Evolutionary conservation across 1,284 basidiomycete species (phyloP).

Genomic region (Coniferiporia weirii): DNA sequence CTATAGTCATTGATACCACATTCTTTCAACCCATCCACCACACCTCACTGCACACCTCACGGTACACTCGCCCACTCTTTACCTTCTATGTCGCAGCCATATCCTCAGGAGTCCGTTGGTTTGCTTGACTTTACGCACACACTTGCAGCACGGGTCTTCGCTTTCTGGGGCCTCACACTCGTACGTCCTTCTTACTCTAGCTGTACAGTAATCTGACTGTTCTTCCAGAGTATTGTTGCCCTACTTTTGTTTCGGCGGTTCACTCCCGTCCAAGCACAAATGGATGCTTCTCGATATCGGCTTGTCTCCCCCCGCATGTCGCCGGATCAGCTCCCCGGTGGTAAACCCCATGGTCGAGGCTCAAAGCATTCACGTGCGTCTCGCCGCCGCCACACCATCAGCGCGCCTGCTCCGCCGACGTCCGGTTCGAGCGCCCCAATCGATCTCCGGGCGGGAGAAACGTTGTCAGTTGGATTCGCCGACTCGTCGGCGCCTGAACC

Average conservation of each 20-base stretch:
- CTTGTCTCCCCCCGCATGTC: background rate
- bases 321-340: background rate
- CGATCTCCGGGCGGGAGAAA: no score
- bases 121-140: background rate
- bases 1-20: background rate
- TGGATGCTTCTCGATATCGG: background rate
- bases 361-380: no score
- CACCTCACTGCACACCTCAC: background rate
- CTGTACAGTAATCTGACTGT: no score
- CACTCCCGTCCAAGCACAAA: background rate
- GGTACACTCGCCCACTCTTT: background rate
- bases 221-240: background rate
- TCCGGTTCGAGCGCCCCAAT: no score
- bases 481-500: no score
- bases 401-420: no score
- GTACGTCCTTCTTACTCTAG: background rate
- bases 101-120: background rate
- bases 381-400: no score
- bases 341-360: background rate
- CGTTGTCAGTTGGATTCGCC: no score
- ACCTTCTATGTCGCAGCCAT: background rate
- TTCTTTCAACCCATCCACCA: background rate
- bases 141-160: background rate
- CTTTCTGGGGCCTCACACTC: background rate
- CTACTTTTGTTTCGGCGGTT: background rate